phyloP scores from a whole-genome alignment of 805 yeast genomes.

The Maudiozyma bulderi region DNA sequence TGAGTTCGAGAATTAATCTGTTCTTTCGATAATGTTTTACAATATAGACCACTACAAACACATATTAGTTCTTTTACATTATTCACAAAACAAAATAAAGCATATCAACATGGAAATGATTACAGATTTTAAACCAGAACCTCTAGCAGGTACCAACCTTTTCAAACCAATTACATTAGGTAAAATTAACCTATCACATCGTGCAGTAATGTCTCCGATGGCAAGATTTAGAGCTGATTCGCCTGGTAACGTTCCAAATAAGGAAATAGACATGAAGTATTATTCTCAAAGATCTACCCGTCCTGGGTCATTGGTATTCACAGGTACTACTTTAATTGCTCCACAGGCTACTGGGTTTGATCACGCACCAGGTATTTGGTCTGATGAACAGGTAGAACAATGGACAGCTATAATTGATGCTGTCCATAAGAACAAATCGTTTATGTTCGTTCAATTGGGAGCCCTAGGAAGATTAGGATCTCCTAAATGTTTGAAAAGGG shows the following conservation, averaged over 20 bases:
- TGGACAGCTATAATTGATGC: constrained; percentile 40
- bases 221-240: constrained; percentile 32
- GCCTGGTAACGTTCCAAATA: constrained; percentile 32
- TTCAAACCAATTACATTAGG: constrained; percentile 38
- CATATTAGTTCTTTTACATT: no score
- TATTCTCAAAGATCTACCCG: constrained; percentile 42
- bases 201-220: constrained; percentile 34
- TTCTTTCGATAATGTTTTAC: no score
- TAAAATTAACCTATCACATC: constrained; percentile 23
- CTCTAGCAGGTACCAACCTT: constrained; percentile 24
- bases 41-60: no score
- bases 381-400: constrained; percentile 34
- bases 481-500: constrained; percentile 29
- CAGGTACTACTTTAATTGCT: constrained; percentile 47
- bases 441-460: constrained; percentile 43
- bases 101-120: constrained; percentile 10
- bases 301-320: constrained; percentile 43
- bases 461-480: constrained; percentile 33
- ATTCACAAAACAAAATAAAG: no score
- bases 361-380: constrained; percentile 40
- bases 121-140: constrained; percentile 12
- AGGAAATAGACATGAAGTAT: constrained; percentile 37
- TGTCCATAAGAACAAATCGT: constrained; percentile 41
- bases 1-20: neutral
- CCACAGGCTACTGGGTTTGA: constrained; percentile 31